phyloP scores from a whole-genome alignment of 2,329 filamentous ascomycete genomes.

The Triangularia verruculosa region DNA sequence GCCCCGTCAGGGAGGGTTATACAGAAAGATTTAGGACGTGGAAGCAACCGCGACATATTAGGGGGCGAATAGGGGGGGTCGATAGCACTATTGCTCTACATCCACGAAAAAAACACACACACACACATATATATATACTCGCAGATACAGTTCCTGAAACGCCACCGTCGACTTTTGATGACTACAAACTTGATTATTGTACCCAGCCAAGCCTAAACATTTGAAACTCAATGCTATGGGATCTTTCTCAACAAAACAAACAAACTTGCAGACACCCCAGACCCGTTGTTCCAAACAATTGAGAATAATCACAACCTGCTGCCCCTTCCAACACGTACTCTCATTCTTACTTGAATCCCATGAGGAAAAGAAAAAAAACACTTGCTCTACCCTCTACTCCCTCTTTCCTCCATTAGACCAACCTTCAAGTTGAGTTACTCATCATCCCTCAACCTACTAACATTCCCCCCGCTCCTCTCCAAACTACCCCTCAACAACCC shows the following conservation, averaged over 20 bases:
- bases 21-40: too few species aligned
- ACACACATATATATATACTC: not conserved
- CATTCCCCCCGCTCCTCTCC: constrained; percentile 48
- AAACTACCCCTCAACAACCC: constrained; percentile 50
- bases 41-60: not conserved
- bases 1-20: too few species aligned
- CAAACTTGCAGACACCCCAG: too few species aligned
- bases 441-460: constrained; percentile 40
- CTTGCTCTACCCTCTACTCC: not conserved
- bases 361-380: too few species aligned
- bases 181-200: not conserved
- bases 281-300: too few species aligned
- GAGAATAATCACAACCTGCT: too few species aligned
- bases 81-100: not conserved
- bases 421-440: constrained; percentile 22
- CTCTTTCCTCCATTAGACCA: not conserved
- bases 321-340: not conserved
- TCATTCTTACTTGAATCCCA: not conserved
- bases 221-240: too few species aligned
- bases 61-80: not conserved
- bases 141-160: not conserved
- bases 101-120: not conserved
- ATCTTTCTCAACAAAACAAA: too few species aligned
- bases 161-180: too few species aligned
- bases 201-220: too few species aligned